These are phyloP conservation scores for Gymnopilus junonius DNA, from an alignment of 768 basidiomycete species.

Conservation along the genomic window DNA sequence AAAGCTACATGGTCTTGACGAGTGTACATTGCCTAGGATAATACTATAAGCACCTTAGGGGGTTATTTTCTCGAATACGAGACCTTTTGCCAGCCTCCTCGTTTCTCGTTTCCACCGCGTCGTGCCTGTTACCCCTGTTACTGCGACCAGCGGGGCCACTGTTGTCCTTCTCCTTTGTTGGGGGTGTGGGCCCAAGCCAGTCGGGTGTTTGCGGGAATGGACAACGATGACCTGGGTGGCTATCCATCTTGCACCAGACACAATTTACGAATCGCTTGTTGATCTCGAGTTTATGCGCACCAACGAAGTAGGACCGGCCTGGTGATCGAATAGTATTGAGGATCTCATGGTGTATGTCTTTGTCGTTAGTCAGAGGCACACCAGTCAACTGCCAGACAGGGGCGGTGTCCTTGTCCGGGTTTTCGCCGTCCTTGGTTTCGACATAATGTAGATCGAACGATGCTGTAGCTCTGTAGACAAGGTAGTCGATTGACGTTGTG, in stretches of 20 bases:
- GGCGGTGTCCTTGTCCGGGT: background rate
- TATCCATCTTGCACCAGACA: conserved; percentile 1
- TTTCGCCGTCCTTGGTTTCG: background rate
- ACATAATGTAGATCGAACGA: background rate
- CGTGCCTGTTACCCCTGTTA: background rate
- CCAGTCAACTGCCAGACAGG: background rate
- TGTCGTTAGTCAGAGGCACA: background rate
- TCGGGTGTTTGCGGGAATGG: background rate
- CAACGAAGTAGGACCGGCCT: background rate
- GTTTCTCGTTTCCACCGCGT: background rate
- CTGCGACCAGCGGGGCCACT: background rate
- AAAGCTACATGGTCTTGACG: no score
- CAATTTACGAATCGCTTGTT: background rate
- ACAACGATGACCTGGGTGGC: background rate
- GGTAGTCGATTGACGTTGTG: background rate
- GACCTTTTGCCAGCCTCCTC: background rate
- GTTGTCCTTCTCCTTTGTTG: background rate
- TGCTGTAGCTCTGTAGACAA: background rate
- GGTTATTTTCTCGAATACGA: background rate
- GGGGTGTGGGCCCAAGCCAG: background rate
- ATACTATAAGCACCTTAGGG: no score
- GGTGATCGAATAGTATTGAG: background rate
- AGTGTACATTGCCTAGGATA: no score
- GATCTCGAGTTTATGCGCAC: background rate
- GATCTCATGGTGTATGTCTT: background rate